Evolutionary conservation across 108 stramenopile genomes (phyloP), one percentile per base, ranked within the genome.

Genomic region (Cyclotella kingstonii): DNA sequence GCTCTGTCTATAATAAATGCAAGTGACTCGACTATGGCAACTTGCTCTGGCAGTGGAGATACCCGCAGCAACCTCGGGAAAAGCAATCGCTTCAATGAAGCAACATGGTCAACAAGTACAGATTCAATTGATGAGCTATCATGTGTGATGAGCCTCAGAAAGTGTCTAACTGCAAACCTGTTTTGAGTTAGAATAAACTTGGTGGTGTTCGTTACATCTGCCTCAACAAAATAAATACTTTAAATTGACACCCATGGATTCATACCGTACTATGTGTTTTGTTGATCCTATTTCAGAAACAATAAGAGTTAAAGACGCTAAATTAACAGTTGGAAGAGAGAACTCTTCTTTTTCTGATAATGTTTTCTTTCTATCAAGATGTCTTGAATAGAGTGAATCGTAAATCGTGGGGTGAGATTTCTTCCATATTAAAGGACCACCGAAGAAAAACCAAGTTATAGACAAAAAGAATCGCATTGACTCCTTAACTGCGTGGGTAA

Each of bases 11-110:
- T 64, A 6, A 93, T 41, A 53, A 82, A 79, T 7, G 84, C 59
- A 18, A 87, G 63, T 15, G 82, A 79, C 66, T 93, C 91, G 17
- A 93, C 70, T 5, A 61, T 82, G 48, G 82, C 88, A 30, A 87
- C 81, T 60, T 87, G 86, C 28, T 89, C 81, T 35, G 81, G 91
- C 11, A 93, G 81, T 8, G 87, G 86, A 17, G 87, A 73, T 14
- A 79, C 73, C 17, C 86, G 56, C 18, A 93, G 66, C 0, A 86
- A 70, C 35, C 83, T 72, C 14, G 91, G 83, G 44, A 89, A 88
- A 17, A 93, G 50, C 8, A 84, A 69, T 29, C 88, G 68, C 53
- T 82, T 81, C 34, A 90, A 70, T 35, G 63, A 69, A 43, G 18
- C 49, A 5, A 64, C 23, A 28, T 77, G 54, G 5, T 56, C 47